Evolutionary conservation across 495 filamentous ascomycete genomes (phyloP).

Genomic region (Echria macrotheca): DNA sequence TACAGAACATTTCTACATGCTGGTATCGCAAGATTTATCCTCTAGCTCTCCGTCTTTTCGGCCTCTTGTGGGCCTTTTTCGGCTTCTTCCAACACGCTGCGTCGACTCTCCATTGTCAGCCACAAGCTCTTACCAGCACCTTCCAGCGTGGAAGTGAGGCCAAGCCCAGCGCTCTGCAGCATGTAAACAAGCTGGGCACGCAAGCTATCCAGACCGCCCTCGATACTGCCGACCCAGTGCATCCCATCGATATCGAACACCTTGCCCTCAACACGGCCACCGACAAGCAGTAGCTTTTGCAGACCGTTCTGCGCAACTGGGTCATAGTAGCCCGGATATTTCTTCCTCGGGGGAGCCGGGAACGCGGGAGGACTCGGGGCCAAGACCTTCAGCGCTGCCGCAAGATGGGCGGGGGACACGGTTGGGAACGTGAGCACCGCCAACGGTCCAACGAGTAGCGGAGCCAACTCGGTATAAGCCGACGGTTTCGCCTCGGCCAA

Average conservation of each 20-base stretch:
- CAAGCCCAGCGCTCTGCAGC: slow-evolving; percentile 68
- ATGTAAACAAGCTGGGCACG: slow-evolving; percentile 73
- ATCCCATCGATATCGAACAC: slow-evolving; percentile 77
- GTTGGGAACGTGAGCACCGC: slow-evolving; percentile 74
- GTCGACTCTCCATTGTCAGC: slow-evolving; percentile 74
- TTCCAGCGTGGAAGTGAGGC: slow-evolving; percentile 68
- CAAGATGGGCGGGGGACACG: slow-evolving; percentile 76
- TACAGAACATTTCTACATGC: slow-evolving; percentile 6
- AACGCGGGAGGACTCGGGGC: slow-evolving; percentile 64
- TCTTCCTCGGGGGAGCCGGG: slow-evolving; percentile 66
- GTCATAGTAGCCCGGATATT: slow-evolving; percentile 77
- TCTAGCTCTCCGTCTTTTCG: slow-evolving; percentile 30
- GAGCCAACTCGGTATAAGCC: slow-evolving; percentile 54
- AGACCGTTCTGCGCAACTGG: slow-evolving; percentile 67
- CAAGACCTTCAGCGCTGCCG: slow-evolving; percentile 69
- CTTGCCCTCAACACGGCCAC: slow-evolving; percentile 72
- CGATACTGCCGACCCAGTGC: slow-evolving; percentile 80
- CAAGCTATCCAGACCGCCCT: slow-evolving; percentile 74
- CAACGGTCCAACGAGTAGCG: slow-evolving; percentile 74
- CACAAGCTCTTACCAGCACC: slow-evolving; percentile 73
- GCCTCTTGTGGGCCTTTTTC: slow-evolving; percentile 33
- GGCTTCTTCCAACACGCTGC: slow-evolving; percentile 72
- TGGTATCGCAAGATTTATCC: neutral
- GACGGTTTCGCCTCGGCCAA: slow-evolving; percentile 34
- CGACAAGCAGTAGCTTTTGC: slow-evolving; percentile 80